Percentiles rank a stretch among this genome's conserved stretches.
phyloP scores from a whole-genome alignment of 2,329 filamentous ascomycete species.

The Epichloe hybrida region DNA sequence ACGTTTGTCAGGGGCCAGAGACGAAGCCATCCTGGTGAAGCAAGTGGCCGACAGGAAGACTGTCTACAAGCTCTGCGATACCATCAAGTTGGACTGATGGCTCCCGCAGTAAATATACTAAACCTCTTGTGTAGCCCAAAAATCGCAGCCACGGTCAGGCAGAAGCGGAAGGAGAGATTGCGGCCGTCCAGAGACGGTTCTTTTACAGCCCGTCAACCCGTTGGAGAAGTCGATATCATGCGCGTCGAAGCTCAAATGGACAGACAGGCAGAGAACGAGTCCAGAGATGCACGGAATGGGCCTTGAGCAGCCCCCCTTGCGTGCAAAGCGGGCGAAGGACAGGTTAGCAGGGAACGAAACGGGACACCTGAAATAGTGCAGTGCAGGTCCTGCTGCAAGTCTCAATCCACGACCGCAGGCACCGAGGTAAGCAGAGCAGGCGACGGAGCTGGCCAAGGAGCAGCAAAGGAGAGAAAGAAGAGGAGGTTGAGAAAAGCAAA shows the following conservation, averaged over 20 bases:
- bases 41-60: constrained; percentile 11
- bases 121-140: background rate
- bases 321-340: background rate
- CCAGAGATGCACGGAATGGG: background rate
- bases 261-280: background rate
- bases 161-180: background rate
- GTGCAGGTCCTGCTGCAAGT: constrained; percentile 1
- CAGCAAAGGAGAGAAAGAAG: background rate
- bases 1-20: constrained; percentile 26
- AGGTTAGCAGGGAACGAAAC: background rate
- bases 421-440: background rate
- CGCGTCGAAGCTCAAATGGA: background rate
- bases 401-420: background rate
- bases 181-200: constrained; percentile 1
- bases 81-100: constrained; percentile 1
- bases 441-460: background rate
- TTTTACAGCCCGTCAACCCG: background rate
- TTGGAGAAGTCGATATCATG: background rate
- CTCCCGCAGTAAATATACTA: background rate
- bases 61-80: constrained; percentile 8
- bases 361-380: background rate
- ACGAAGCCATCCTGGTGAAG: constrained; percentile 27
- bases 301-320: background rate
- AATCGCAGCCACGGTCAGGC: background rate
- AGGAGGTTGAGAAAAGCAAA: background rate